Evolutionary conservation across 352 stramenopile genomes (phyloP), one percentile per base, ranked within the genome.

Genomic region (Pythium rhizo-oryzae): DNA sequence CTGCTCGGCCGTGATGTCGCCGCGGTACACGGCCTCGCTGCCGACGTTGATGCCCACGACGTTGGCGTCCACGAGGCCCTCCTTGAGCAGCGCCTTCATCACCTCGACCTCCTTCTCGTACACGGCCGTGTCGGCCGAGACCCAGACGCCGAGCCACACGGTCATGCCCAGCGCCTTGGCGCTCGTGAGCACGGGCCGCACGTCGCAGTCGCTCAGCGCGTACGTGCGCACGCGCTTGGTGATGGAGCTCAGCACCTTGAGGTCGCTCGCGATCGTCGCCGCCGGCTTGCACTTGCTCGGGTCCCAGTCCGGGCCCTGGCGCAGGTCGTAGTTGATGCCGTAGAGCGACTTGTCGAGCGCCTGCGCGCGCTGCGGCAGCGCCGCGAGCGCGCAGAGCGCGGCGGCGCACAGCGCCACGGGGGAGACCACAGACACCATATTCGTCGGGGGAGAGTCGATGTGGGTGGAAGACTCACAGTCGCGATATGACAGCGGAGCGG

Each of bases 31-130:
- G 18, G 85, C 84, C 59, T 95, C 87, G 30, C 82, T 92, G 47
- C 87, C 87, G 43, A 95, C 87, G 61, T 95, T 93, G 63, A 95
- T 87, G 49, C 85, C 87, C n/a, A 94, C 77, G 44, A 94, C 79
- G 65, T 91, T 93, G 35, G 67, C 68, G 81, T 95, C 87, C 51
- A 95, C 90, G 24, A 91, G 71, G 6, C 75, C 74, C 53, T 72
- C 80, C 25, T 35, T 60, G 46, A 94, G 69, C 50, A 95, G 77
- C 69, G 84, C 60, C 68, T 94, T 81, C 70, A 89, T 79, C 37
- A 77, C 75, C 43, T 59, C 66, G 35, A 94, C 77, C 67, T 95
- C 87, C n/a, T 74, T 78, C 24, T 90, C 65, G 69, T 89, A 92
- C 16, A 92, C 81, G 18, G 55, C 80, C 43, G 53, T 58, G 75